A percentile compares a stretch with the other conserved stretches of the same genome.
These are phyloP conservation scores for Euphrasia confusa DNA, from an alignment of 257 asterid species.

Conservation along the genomic window DNA sequence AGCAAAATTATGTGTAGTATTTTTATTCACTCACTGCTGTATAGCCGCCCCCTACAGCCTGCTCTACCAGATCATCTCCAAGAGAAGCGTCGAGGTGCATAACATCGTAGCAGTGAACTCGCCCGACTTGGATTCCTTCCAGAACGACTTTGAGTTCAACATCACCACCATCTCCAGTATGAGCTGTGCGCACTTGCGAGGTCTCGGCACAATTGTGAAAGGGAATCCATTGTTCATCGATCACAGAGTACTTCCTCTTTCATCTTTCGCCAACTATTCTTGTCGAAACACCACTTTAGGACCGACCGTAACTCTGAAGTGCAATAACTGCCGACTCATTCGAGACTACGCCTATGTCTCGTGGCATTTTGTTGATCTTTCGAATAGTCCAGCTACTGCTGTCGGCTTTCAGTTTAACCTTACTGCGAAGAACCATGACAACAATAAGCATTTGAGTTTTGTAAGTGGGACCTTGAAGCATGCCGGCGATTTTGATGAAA, in stretches of 20 bases:
- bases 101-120: constrained; percentile 75
- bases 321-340: constrained; percentile 58
- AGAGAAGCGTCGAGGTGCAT: constrained; percentile 83
- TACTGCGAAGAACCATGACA: constrained; percentile 59
- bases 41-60: constrained; percentile 44
- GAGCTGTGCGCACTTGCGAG: constrained; percentile 87
- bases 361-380: constrained; percentile 90
- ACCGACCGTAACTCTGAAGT: constrained; percentile 64
- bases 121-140: constrained; percentile 70
- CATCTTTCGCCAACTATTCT: constrained; percentile 71
- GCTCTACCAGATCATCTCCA: constrained; percentile 84
- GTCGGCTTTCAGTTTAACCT: constrained; percentile 87
- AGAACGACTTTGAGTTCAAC: constrained; percentile 75
- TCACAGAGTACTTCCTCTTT: constrained; percentile 55
- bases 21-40: constrained; percentile 18
- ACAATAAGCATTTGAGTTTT: constrained; percentile 64
- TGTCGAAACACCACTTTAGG: constrained; percentile 79
- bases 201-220: constrained; percentile 62
- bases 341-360: constrained; percentile 57
- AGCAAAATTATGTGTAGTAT: neutral
- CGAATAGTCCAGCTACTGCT: constrained; percentile 80
- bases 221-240: constrained; percentile 66
- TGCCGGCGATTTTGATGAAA: constrained; percentile 45
- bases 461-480: constrained; percentile 73
- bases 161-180: constrained; percentile 80